Evolutionary conservation across 2,329 filamentous ascomycete species (phyloP), one percentile per base, ranked within the genome.

Genomic region (Diaporthe sp.): DNA sequence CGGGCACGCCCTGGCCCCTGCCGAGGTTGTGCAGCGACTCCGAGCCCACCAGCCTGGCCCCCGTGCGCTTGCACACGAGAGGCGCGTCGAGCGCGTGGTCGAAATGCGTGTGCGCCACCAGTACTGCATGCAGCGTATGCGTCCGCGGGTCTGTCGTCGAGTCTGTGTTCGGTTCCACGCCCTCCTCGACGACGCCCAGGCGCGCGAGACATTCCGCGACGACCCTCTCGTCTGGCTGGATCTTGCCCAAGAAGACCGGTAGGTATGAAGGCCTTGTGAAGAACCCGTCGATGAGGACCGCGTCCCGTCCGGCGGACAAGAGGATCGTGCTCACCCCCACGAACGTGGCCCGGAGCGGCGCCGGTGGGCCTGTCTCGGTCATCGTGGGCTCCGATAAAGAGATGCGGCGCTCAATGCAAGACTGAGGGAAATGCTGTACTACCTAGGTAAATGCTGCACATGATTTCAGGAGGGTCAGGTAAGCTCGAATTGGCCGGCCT

Each of bases 231-330:
- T 70, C 49, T 0, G 65, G 65, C 49, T 39, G 47, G 47, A 55
- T 70, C 47, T 55, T 70, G 49, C 65, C 65, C 22, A 70, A 15
- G 22, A 70, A 70, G 10, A 70, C 49, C 20, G 65, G 65, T 12
- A 70, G 34, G 49, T 70, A 70, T 12, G 65, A 79, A 1, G 80
- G 79, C 34, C 63, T 47, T 4, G 78, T 77, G 74, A 82, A 82
- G 67, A 81, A 82, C 0, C 78, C 80, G 0, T 79, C 76, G 4
- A 79, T 42, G 22, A 82, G 49, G 2, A 76, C 71, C 4, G 65
- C 49, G n/a, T 55, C 65, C 37, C 17, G 34, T 17, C 65, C 65
- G 6, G 49, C 65, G 12, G 65, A 70, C 22, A 55, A 17, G 49
- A 70, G 65, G 4, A 70, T 55, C n/a, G 65, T 70, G 49, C 65